Evolutionary conservation across 2,329 filamentous ascomycete species (phyloP).

Genomic region (Zarea fungicola): DNA sequence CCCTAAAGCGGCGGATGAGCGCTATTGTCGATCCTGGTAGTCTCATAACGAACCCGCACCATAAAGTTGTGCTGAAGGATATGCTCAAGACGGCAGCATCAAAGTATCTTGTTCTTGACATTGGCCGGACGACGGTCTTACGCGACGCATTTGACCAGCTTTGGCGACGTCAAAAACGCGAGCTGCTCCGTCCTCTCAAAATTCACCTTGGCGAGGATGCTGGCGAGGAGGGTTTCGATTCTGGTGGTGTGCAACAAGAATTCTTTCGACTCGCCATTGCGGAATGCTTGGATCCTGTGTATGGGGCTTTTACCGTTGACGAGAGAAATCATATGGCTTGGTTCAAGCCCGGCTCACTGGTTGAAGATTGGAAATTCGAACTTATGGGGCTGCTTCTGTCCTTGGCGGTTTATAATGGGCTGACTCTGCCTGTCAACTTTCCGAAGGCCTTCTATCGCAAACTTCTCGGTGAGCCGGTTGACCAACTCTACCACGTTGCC

Average conservation of each 20-base stretch:
- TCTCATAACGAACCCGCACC: constrained; percentile 50
- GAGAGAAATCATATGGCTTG: constrained; percentile 72
- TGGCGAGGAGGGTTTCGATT: constrained; percentile 86
- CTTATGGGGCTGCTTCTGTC: constrained; percentile 83
- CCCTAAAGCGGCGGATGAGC: constrained; percentile 51
- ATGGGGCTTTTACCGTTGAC: constrained; percentile 78
- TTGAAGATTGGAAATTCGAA: constrained; percentile 86
- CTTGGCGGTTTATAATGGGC: constrained; percentile 85
- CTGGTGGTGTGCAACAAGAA: constrained; percentile 92
- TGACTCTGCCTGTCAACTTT: constrained; percentile 86
- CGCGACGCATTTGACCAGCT: constrained; percentile 78
- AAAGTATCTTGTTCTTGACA: constrained; percentile 65
- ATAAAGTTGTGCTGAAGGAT: constrained; percentile 57
- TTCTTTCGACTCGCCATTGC: constrained; percentile 84
- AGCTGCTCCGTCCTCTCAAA: constrained; percentile 80
- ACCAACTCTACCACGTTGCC: constrained; percentile 67
- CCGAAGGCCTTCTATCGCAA: constrained; percentile 79
- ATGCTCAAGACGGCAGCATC: constrained; percentile 62
- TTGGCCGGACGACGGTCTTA: constrained; percentile 63
- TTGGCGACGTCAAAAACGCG: constrained; percentile 77
- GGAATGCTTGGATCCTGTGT: constrained; percentile 71
- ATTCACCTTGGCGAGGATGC: constrained; percentile 76
- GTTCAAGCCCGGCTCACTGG: constrained; percentile 78
- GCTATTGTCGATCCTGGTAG: constrained; percentile 49
- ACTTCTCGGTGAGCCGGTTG: constrained; percentile 64